Base-by-base conservation (phyloP, 2,329 filamentous ascomycete genomes). In the Grosmannia penicillata region DNA sequence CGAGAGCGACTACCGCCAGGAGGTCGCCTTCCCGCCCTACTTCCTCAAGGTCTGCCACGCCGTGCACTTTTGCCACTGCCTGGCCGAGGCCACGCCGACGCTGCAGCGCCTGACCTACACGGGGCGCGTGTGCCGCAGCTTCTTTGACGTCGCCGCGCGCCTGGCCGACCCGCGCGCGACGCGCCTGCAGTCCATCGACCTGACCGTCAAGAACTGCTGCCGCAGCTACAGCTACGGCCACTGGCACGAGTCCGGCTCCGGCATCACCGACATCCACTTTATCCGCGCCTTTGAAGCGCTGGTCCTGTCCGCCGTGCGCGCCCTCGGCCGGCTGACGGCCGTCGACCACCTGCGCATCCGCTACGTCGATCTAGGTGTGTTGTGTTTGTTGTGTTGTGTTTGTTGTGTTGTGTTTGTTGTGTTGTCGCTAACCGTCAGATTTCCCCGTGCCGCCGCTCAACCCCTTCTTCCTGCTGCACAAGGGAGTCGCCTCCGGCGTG, bases 191-290 rank as follows among this genome's bases (percentile, higher is more conserved):
- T 77, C 74, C 2, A 65, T 85, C 18, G 79, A 85, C 48, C 56
- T 85, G 32, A 77, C 78, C 0, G 75, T 85, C 39, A 82, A 82
- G 58, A 82, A 82, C 44, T 80, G 78, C 53, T 86, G 81, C 48
- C 70, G 78, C 4, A 60, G 65, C 31, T 53, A 64, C 42, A 55
- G 58, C 31, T 53, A 64, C 42, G 55, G 58, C 33, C 59, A 60
- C 45, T 76, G 65, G 61, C 68, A 75, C 44, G 77, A 82, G 47
- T 68, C 70, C 0, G 77, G 75, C 3, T 78, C 76, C 3, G 78
- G 78, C 1, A 80, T 84, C 43, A 77, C 75, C 17, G 78, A 83
- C 48, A 70, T 78, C 60, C 65, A 72, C 23, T 86, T 85, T 46
- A 83, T 85, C 47, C 62, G 68, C 19, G 71, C 76, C 0, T 85